These are phyloP conservation scores for Cladorrhinum sp. DNA, from an alignment of 2,329 filamentous ascomycete species.

Conservation along the genomic window DNA sequence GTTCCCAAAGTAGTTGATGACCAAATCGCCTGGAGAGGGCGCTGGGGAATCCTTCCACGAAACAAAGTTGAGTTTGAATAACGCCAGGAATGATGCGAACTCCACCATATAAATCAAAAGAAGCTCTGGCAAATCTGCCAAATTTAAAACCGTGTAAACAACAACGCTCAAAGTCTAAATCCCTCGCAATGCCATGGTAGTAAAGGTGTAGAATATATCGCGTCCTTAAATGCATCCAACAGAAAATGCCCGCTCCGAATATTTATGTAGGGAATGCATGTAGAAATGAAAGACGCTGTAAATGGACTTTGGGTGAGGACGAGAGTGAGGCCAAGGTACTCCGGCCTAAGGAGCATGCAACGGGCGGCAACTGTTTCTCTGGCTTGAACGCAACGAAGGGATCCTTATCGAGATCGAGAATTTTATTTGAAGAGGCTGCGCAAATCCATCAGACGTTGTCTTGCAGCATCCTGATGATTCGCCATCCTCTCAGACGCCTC, in stretches of 20 bases:
- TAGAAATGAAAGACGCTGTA: neutral
- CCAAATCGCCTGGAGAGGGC: too few species aligned
- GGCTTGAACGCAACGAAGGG: too few species aligned
- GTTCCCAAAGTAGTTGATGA: too few species aligned
- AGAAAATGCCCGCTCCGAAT: neutral
- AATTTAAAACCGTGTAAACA: neutral
- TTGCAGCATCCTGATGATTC: constrained; percentile 46
- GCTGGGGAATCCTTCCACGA: too few species aligned
- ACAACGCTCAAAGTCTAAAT: neutral
- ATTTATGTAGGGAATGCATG: neutral
- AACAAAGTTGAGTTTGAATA: neutral
- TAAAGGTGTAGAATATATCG: too few species aligned
- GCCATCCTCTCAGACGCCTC: constrained; percentile 48
- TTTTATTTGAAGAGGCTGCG: constrained; percentile 50
- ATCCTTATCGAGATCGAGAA: too few species aligned
- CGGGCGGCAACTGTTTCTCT: too few species aligned
- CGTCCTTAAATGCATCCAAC: neutral
- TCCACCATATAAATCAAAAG: neutral
- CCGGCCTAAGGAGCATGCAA: too few species aligned
- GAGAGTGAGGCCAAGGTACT: too few species aligned
- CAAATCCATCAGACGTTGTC: constrained; percentile 46
- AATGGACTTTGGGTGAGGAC: too few species aligned
- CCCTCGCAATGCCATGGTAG: neutral
- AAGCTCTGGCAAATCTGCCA: neutral
- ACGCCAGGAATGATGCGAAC: neutral